Conservation (phyloP, 192 early-diverging fungal genomes). For the Phlyctochytrium planicorne region DNA sequence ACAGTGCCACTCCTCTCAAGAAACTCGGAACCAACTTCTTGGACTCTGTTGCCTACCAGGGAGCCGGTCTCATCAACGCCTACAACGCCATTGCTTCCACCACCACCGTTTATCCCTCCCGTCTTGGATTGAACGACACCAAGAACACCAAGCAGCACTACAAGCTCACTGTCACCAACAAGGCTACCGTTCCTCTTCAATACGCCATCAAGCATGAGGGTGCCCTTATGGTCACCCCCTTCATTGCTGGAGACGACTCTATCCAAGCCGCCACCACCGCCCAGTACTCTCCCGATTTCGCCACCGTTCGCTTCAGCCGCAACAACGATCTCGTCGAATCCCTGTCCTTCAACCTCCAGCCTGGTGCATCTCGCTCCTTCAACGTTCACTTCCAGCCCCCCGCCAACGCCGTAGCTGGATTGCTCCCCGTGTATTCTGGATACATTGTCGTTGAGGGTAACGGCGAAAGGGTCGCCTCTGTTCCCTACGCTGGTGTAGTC, state of each 20-base stretch:
- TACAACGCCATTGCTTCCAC: constrained; percentile 54
- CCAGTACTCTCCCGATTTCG: background rate
- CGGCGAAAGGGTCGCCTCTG: constrained; percentile 1
- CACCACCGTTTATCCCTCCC: constrained; percentile 46
- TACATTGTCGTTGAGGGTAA: constrained; percentile 16
- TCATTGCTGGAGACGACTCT: constrained; percentile 4
- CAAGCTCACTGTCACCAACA: constrained; percentile 2
- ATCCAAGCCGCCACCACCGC: background rate
- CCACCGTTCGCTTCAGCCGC: background rate
- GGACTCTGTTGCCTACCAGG: constrained; percentile 65
- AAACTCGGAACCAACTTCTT: constrained; percentile 15
- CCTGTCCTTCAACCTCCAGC: constrained; percentile 18
- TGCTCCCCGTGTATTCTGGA: constrained; percentile 35
- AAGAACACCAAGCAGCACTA: constrained; percentile 8
- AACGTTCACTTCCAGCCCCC: constrained; percentile 32
- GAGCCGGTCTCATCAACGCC: constrained; percentile 73
- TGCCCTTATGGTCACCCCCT: constrained; percentile 3
- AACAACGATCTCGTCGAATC: background rate
- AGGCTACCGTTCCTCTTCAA: background rate
- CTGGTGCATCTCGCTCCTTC: constrained; percentile 30
- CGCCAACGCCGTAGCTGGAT: constrained; percentile 1
- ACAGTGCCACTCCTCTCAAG: constrained; percentile 45
- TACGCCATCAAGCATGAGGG: background rate
- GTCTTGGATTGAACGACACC: constrained; percentile 8
- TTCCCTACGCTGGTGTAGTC: constrained; percentile 31